phyloP scores from a whole-genome alignment of 768 basidiomycete species.

The Tylopilus subfusipes region DNA sequence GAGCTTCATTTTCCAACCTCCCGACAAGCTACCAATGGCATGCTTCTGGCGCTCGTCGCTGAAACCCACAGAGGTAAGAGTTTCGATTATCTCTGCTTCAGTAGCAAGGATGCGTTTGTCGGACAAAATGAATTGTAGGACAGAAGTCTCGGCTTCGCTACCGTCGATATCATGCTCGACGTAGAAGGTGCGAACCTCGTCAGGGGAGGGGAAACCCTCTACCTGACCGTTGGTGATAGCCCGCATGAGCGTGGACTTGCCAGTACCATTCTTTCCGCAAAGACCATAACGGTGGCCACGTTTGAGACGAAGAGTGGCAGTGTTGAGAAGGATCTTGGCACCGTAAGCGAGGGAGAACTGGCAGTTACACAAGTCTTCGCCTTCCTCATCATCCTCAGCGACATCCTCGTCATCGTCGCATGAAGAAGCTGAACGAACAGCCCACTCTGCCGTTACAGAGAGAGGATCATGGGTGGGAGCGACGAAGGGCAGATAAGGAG shows the following conservation, averaged over 20 bases:
- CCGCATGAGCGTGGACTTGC: constrained; percentile 93
- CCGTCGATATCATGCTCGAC: constrained; percentile 99
- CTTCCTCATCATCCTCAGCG: constrained; percentile 90
- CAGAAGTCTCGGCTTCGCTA: constrained; percentile 86
- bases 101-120: constrained; percentile 78
- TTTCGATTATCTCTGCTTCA: constrained; percentile 70
- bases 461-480: constrained; percentile 61
- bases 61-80: constrained; percentile 91
- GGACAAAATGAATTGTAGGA: constrained; percentile 80
- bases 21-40: constrained; percentile 86
- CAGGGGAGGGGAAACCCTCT: constrained; percentile 96
- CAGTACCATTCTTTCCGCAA: constrained; percentile 98
- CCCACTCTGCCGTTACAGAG: constrained; percentile 76
- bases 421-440: constrained; percentile 83
- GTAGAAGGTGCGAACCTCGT: constrained; percentile 98
- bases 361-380: constrained; percentile 98
- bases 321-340: constrained; percentile 98
- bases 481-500: constrained; percentile 71
- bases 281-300: constrained; percentile 99
- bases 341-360: constrained; percentile 98
- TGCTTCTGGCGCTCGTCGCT: constrained; percentile 79
- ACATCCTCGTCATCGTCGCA: constrained; percentile 65
- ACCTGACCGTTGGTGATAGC: constrained; percentile 95
- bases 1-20: constrained; percentile 99
- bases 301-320: constrained; percentile 93